Evolutionary conservation across 495 filamentous ascomycete species (phyloP).

Genomic region (Barbatosphaeria neglecta): DNA sequence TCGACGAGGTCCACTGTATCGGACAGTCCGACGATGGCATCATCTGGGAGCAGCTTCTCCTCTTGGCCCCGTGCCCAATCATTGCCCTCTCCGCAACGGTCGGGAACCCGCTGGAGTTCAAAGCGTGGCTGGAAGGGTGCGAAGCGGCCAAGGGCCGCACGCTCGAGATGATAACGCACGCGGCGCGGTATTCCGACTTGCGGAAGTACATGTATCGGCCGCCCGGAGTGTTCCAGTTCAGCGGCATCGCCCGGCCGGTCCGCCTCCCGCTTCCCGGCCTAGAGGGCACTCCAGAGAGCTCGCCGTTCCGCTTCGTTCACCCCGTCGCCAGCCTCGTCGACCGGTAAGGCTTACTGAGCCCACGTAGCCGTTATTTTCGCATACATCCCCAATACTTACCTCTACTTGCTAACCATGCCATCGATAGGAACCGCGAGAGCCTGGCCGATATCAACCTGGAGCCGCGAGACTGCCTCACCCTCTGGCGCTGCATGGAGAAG

Average conservation of each 20-base stretch:
- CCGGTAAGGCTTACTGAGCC: no score
- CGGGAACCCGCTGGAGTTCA: conserved; percentile 63
- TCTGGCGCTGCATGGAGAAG: conserved; percentile 51
- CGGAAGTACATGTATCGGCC: conserved; percentile 55
- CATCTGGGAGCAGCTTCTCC: conserved; percentile 70
- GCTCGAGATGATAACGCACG: conserved; percentile 53
- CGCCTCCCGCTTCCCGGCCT: conserved; percentile 21
- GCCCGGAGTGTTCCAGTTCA: conserved; percentile 40
- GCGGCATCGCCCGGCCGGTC: conserved; percentile 29
- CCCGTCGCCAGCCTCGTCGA: conserved; percentile 51
- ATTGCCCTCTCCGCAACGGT: conserved; percentile 73
- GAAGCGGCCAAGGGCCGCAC: conserved; percentile 41
- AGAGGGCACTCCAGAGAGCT: conserved; percentile 27
- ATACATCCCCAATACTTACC: no score
- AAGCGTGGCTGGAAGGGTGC: conserved; percentile 49
- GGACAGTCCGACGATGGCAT: conserved; percentile 67
- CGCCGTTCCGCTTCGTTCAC: conserved; percentile 51
- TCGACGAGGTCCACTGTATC: conserved; percentile 77
- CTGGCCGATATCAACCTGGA: conserved; percentile 52
- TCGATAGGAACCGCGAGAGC: conserved; percentile 43
- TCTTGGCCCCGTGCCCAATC: conserved; percentile 64
- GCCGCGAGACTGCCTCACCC: conserved; percentile 52
- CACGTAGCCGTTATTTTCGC: no score
- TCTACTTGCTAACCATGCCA: no score
- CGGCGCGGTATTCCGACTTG: conserved; percentile 59